Base-by-base conservation (phyloP, 306 rosid species). In the Cyamopsis tetragonoloba region DNA sequence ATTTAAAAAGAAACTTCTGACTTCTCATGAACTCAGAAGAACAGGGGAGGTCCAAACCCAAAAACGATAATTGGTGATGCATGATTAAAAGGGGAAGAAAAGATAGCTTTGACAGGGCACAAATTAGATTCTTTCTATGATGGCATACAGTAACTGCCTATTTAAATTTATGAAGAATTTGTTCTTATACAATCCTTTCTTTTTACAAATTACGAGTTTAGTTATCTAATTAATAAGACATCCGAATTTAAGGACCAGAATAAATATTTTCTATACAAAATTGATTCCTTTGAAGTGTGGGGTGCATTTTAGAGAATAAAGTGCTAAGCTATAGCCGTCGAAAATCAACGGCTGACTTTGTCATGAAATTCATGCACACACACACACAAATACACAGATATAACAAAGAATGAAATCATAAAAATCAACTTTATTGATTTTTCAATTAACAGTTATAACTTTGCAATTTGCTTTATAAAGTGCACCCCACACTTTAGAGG, bases 71-170 rank as follows among this genome's bases (percentile, higher is more conserved):
- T 7, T 7, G 56, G 57, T 23, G 22, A 30, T 6, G 37, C 5
- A 48, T 37, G 34, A 38, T 24, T 28, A 14, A 66, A 22, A 14
- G 37, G 14, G 20, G 51, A 28, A 49, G 28, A 28, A 62, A 27
- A 43, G 34, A 20, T 17, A 48, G 12, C 10, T 7, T 50, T 37
- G 34, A 7, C 49, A 50, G 13, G 62, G 7, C 11, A 48, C 14
- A 47, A 10, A 22, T 59, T 68, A 47, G 13, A 34, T 60, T 13
- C 42, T 70, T 47, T 34, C 50, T 32, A 61, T 47, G 61, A 59
- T 23, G 19, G 3, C 62, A 60, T 28, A 72, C 5, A 27, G 9
- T 49, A 8, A 37, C 44, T 17, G 28, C 39, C 28, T 30, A 61
- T 30, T 19, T 37, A 51, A 73, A 63, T 20, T 31, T 41, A 31